These are phyloP conservation scores for Miscanthus lutarioriparius DNA, from an alignment of 176 grass and related monocot species.

Conservation along the genomic window DNA sequence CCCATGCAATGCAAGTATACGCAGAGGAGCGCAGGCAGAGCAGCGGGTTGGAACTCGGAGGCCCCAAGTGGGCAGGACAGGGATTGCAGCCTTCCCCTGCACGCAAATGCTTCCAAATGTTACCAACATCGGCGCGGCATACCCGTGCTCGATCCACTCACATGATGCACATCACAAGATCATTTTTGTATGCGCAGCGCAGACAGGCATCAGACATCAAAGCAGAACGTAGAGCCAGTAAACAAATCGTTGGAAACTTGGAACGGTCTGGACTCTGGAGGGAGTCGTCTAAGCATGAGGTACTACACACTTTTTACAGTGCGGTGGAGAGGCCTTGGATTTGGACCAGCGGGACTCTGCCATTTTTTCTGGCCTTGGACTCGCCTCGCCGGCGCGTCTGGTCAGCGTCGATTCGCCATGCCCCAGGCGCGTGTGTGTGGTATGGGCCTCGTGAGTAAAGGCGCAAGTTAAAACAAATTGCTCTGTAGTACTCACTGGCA, in stretches of 20 bases:
- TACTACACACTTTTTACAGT: not conserved
- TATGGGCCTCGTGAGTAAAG: slow-evolving; percentile 33
- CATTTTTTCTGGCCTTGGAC: not conserved
- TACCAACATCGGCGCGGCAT: slow-evolving; percentile 12
- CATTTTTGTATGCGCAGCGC: not conserved
- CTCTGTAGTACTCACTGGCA: not conserved
- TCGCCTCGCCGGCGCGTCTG: not conserved
- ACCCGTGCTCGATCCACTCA: slow-evolving; percentile 29
- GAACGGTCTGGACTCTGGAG: not conserved
- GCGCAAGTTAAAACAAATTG: slow-evolving; percentile 15
- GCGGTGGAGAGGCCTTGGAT: not conserved
- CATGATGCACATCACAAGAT: slow-evolving; percentile 17
- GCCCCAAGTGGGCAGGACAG: slow-evolving; percentile 31
- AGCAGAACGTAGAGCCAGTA: not conserved
- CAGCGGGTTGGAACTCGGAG: slow-evolving; percentile 31
- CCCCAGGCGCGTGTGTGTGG: not conserved
- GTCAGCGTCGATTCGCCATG: slow-evolving; percentile 29
- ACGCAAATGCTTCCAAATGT: slow-evolving; percentile 52
- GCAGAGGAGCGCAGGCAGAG: not conserved
- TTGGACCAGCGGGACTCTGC: not conserved
- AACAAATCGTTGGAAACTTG: slow-evolving; percentile 31
- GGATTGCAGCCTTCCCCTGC: slow-evolving; percentile 48
- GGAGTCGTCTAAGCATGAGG: not conserved
- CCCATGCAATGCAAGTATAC: not conserved
- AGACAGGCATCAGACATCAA: not conserved